phyloP scores from a whole-genome alignment of 2,329 filamentous ascomycete genomes.

The Capronia coronata region DNA sequence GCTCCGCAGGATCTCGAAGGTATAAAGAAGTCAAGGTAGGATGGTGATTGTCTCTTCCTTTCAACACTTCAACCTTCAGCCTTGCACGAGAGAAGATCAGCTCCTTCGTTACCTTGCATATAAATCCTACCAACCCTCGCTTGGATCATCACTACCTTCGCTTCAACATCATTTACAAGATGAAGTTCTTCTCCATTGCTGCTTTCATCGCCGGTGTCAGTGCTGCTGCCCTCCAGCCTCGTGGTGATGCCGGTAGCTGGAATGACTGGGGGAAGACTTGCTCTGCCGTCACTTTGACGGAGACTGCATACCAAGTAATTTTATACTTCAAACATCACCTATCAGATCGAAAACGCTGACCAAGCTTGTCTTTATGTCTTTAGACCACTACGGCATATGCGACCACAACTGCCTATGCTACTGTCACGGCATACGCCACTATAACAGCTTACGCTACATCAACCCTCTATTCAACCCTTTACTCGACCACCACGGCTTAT shows the following conservation, averaged over 20 bases:
- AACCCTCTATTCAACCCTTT: background rate
- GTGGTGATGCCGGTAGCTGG: background rate
- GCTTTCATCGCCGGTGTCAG: background rate
- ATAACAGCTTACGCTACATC: background rate
- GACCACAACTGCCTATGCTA: background rate
- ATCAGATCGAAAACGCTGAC: background rate
- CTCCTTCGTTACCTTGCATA: background rate
- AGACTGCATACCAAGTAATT: background rate
- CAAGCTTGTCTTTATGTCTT: background rate
- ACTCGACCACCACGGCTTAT: background rate
- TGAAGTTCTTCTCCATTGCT: conserved; percentile 1
- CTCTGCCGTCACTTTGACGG: background rate
- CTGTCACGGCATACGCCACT: background rate
- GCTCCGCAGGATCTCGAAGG: background rate
- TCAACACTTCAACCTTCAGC: background rate
- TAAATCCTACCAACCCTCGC: background rate
- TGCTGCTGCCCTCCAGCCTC: background rate
- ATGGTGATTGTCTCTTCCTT: background rate
- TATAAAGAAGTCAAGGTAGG: conserved; percentile 1
- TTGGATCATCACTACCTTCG: background rate
- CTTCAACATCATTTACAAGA: background rate
- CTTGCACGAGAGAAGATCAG: background rate
- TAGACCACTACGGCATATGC: background rate
- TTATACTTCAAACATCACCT: no score
- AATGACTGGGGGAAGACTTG: background rate